These are phyloP conservation scores for Epichloe bromicola DNA, from an alignment of 2,329 filamentous ascomycete species.

Conservation along the genomic window DNA sequence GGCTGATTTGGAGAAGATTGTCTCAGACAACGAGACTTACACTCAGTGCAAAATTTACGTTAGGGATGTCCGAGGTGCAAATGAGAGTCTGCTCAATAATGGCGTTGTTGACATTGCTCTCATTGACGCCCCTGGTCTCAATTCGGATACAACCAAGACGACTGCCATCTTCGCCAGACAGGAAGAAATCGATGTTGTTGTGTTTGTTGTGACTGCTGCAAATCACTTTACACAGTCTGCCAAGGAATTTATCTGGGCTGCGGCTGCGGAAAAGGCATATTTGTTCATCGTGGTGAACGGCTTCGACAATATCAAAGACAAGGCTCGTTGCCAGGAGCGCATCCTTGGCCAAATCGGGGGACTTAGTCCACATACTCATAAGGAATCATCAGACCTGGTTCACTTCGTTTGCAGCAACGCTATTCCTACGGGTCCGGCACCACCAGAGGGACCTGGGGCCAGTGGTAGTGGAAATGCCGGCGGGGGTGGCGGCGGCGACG, in stretches of 20 bases:
- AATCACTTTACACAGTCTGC: slow-evolving; percentile 97
- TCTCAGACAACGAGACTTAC: slow-evolving; percentile 77
- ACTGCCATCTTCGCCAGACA: slow-evolving; percentile 94
- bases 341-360: slow-evolving; percentile 79
- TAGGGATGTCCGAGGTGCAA: slow-evolving; percentile 74
- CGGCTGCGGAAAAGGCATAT: slow-evolving; percentile 92
- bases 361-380: slow-evolving; percentile 85
- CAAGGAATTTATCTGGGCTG: slow-evolving; percentile 95
- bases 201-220: slow-evolving; percentile 93
- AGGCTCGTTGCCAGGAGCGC: slow-evolving; percentile 80
- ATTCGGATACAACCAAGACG: slow-evolving; percentile 92
- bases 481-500: slow-evolving; percentile 37
- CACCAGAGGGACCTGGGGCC: slow-evolving; percentile 41
- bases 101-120: slow-evolving; percentile 95
- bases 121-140: slow-evolving; percentile 91
- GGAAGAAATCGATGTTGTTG: slow-evolving; percentile 96
- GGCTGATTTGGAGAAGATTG: slow-evolving; percentile 71
- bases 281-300: slow-evolving; percentile 99
- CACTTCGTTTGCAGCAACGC: slow-evolving; percentile 98
- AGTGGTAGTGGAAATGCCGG: slow-evolving; percentile 39
- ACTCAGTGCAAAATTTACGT: slow-evolving; percentile 96
- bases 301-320: slow-evolving; percentile 87
- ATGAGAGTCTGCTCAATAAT: slow-evolving; percentile 91
- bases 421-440: slow-evolving; percentile 57
- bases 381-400: slow-evolving; percentile 83